A percentile compares a stretch with the other conserved stretches of the same genome.
Evolutionary conservation across 768 basidiomycete genomes (phyloP).

Genomic region (Xanthoconium purpureum): DNA sequence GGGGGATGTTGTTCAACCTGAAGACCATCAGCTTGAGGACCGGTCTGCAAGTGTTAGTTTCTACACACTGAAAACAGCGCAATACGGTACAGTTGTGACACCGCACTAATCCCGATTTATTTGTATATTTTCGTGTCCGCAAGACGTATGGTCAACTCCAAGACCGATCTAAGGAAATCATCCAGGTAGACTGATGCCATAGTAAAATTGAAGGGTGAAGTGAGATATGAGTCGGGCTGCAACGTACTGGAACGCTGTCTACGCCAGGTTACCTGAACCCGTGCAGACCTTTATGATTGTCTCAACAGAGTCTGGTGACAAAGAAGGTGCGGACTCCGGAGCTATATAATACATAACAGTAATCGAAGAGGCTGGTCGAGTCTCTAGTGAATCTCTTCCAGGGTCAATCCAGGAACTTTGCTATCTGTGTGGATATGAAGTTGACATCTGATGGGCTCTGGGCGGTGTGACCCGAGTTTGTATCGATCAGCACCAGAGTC

Average conservation of each 20-base stretch:
- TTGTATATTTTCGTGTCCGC: constrained; percentile 4
- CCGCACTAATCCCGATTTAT: background rate
- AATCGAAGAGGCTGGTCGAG: background rate
- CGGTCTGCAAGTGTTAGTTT: background rate
- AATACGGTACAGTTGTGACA: background rate
- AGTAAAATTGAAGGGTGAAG: too few relatives aligned
- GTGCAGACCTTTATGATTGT: background rate
- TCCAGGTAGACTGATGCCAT: too few relatives aligned
- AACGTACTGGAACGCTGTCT: too few relatives aligned
- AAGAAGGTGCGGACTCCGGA: background rate
- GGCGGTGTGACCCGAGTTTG: constrained; percentile 26
- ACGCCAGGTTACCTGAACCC: too few relatives aligned
- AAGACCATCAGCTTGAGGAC: too few relatives aligned
- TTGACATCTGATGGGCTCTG: constrained; percentile 5
- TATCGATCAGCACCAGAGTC: constrained; percentile 42
- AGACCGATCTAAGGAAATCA: background rate
- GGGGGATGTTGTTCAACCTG: constrained; percentile 38
- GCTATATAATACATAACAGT: background rate
- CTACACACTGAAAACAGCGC: background rate
- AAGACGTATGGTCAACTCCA: background rate
- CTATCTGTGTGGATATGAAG: constrained; percentile 9
- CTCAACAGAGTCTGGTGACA: background rate
- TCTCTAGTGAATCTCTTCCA: background rate
- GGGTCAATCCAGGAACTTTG: constrained; percentile 13
- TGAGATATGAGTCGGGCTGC: too few relatives aligned